Evolutionary conservation across 305 asterid species (phyloP).

Genomic region (Nicotiana rustica): DNA sequence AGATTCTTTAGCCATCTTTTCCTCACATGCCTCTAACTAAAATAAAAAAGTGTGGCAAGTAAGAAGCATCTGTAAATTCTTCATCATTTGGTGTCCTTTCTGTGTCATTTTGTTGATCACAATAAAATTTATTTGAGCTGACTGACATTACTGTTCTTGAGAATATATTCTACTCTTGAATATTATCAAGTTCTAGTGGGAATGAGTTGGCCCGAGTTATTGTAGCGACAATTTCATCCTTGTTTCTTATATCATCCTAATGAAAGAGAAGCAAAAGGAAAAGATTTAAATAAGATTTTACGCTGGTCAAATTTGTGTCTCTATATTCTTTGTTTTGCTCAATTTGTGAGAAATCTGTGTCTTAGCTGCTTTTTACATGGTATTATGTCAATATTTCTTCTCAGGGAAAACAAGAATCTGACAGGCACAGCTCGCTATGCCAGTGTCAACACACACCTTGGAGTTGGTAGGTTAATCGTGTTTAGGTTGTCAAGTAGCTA

Average conservation of each 20-base stretch:
- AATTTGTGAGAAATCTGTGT: slow-evolving; percentile 29
- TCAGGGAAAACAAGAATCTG: slow-evolving; percentile 97
- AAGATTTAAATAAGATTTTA: not conserved
- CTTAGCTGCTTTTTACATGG: slow-evolving; percentile 29
- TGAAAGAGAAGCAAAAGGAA: not conserved
- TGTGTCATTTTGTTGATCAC: slow-evolving; percentile 22
- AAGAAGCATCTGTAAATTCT: not conserved
- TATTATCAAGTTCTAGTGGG: slow-evolving; percentile 12
- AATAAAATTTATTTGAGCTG: slow-evolving; percentile 4
- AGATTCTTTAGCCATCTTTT: not conserved
- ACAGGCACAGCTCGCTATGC: slow-evolving; percentile 98
- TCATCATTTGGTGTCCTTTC: not conserved
- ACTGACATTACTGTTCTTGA: not conserved
- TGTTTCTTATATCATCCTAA: not conserved
- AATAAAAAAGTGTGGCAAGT: not conserved
- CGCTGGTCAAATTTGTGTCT: slow-evolving; percentile 3
- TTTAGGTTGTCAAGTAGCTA: not conserved
- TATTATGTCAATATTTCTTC: slow-evolving; percentile 38
- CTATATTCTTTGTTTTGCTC: slow-evolving; percentile 24
- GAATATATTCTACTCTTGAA: not conserved
- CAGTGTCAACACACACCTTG: slow-evolving; percentile 93
- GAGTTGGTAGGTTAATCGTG: slow-evolving; percentile 73
- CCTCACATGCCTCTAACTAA: not conserved
- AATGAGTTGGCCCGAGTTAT: not conserved
- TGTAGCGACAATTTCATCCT: slow-evolving; percentile 1